Evolutionary conservation across 352 stramenopile genomes (phyloP), one percentile per base, ranked within the genome.

Genomic region (Pythium graminicola): DNA sequence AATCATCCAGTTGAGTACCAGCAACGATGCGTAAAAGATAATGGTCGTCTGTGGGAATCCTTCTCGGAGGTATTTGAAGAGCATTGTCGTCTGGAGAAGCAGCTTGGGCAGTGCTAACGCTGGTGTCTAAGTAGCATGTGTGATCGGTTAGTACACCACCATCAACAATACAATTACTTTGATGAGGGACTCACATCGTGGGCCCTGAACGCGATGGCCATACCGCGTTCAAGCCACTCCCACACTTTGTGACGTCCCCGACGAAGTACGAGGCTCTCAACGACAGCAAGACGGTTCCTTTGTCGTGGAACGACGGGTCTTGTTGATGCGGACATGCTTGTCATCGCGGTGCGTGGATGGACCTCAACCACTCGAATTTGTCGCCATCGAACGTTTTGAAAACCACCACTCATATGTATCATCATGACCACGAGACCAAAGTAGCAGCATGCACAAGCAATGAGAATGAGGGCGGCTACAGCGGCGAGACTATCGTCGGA

Each of bases 1-100:
- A 9, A 73, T 65, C 17, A 79, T 24, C 73, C 73, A 84, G 29
- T 81, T 81, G 29, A 56, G 32, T 6, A 74, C 31, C 5, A 79
- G 61, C 41, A 84, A 49, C 22, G 58, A 39, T 6, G 64, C 65
- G 57, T 81, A 81, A 29, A 62, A 70, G 13, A 64, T 68, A 13
- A 77, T 60, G 3, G 80, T 55, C 5, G 69, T 22, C 22, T 50
- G 50, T 3, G 73, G 69, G 38, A 84, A 79, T 6, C 73, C 73
- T 13, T 70, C 65, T 16, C 51, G 66, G 1, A 81, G 48, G 46
- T 84, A 81, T 4, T 59, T 51, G 19, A 62, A 39, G 2, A 84
- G 50, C 3, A 70, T 75, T 4, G 57, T 67, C 29, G 66, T 77
- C 49, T 81, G 68, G 24, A 79, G 73, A 16, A 70, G 57, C 5